Conservation (phyloP, 2,329 filamentous ascomycete species). For the Dactylellina haptotyla region DNA sequence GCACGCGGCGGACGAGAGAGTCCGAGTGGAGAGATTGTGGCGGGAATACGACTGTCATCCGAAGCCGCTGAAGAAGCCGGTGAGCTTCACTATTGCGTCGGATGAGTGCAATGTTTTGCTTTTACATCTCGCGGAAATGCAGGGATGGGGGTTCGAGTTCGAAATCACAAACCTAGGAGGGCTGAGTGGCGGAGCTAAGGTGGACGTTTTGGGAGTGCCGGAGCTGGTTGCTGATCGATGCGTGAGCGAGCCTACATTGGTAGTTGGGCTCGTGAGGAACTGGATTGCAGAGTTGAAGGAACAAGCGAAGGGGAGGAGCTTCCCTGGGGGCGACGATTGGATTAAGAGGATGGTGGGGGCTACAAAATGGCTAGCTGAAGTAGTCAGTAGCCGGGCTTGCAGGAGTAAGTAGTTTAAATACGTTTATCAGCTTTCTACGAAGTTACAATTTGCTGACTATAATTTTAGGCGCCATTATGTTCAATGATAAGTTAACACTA, state of each 20-base stretch:
- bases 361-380: slow-evolving; percentile 1
- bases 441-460: not conserved
- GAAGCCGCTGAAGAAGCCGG: slow-evolving; percentile 65
- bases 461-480: slow-evolving; percentile 76
- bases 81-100: slow-evolving; percentile 73
- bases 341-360: slow-evolving; percentile 16
- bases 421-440: not conserved
- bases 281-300: slow-evolving; percentile 77
- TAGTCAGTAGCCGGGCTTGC: slow-evolving; percentile 57
- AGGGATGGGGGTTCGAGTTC: slow-evolving; percentile 77
- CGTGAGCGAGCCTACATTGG: slow-evolving; percentile 73
- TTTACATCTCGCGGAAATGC: slow-evolving; percentile 69
- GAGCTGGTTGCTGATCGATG: slow-evolving; percentile 80
- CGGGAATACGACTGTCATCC: slow-evolving; percentile 64
- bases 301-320: slow-evolving; percentile 50
- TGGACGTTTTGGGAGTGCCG: slow-evolving; percentile 69
- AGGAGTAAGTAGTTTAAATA: slow-evolving; percentile 66
- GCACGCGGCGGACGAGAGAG: slow-evolving; percentile 91
- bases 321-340: slow-evolving; percentile 35
- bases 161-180: slow-evolving; percentile 19
- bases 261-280: slow-evolving; percentile 77
- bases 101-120: slow-evolving; percentile 72
- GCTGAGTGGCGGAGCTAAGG: slow-evolving; percentile 31
- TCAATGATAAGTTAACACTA: slow-evolving; percentile 74
- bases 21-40: slow-evolving; percentile 79